phyloP scores from a whole-genome alignment of 495 filamentous ascomycete species.

The Penicillium desertorum region DNA sequence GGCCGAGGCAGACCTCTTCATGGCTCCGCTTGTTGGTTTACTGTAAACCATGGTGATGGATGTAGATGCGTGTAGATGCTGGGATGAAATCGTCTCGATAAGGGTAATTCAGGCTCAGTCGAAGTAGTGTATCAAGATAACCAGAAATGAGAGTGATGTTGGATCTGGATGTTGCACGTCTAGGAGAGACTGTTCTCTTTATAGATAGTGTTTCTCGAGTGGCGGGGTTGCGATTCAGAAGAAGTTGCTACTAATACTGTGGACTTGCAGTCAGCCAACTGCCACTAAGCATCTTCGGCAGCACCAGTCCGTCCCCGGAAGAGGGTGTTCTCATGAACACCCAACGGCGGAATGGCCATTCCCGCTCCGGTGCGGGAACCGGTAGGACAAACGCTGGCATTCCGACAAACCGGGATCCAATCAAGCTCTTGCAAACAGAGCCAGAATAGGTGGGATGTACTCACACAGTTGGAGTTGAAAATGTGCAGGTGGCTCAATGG shows the following conservation, averaged over 20 bases:
- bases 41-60: constrained; percentile 38
- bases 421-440: constrained; percentile 26
- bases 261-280: constrained; percentile 8
- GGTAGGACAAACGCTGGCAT: constrained; percentile 16
- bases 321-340: background rate
- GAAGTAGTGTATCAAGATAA: background rate
- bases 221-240: constrained; percentile 2
- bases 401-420: constrained; percentile 13
- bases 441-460: constrained; percentile 13
- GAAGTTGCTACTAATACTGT: background rate
- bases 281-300: constrained; percentile 2
- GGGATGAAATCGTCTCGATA: constrained; percentile 3
- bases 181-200: constrained; percentile 10
- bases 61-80: background rate
- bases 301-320: background rate
- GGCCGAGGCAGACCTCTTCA: constrained; percentile 40
- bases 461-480: constrained; percentile 15
- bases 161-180: background rate
- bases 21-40: constrained; percentile 32
- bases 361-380: constrained; percentile 19
- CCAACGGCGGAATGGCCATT: constrained; percentile 16
- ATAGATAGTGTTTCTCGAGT: constrained; percentile 9
- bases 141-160: background rate
- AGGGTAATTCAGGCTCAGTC: constrained; percentile 1
- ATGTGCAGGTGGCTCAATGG: constrained; percentile 11